These are phyloP conservation scores for Peronospora destructor DNA, from an alignment of 352 stramenopile genomes.

Conservation along the genomic window DNA sequence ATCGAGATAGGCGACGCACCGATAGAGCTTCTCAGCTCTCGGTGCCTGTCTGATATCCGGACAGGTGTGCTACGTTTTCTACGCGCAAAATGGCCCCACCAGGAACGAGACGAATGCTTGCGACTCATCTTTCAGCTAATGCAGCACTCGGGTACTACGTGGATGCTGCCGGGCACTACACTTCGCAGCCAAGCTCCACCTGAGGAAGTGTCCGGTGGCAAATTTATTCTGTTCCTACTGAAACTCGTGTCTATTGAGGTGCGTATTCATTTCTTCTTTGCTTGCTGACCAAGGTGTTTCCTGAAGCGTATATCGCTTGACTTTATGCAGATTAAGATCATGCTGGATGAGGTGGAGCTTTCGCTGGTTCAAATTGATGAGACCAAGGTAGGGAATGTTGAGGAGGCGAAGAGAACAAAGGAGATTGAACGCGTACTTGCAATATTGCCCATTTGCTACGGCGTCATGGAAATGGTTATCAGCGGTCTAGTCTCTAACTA, in stretches of 20 bases:
- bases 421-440: slow-evolving; percentile 50
- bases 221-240: slow-evolving; percentile 69
- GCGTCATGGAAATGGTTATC: slow-evolving; percentile 67
- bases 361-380: slow-evolving; percentile 67
- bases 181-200: slow-evolving; percentile 36
- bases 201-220: slow-evolving; percentile 54
- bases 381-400: slow-evolving; percentile 33
- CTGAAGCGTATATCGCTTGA: slow-evolving; percentile 1
- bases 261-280: slow-evolving; percentile 4
- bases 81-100: slow-evolving; percentile 59
- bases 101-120: slow-evolving; percentile 64
- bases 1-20: slow-evolving; percentile 37
- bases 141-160: slow-evolving; percentile 46
- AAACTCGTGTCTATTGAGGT: slow-evolving; percentile 80
- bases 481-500: slow-evolving; percentile 49
- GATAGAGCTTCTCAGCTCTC: slow-evolving; percentile 45
- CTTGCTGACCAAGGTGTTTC: background rate
- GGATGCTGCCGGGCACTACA: slow-evolving; percentile 58
- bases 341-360: slow-evolving; percentile 77
- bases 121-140: slow-evolving; percentile 54
- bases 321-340: slow-evolving; percentile 62
- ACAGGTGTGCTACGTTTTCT: slow-evolving; percentile 56
- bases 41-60: slow-evolving; percentile 50
- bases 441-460: slow-evolving; percentile 72
- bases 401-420: slow-evolving; percentile 36